A percentile compares a stretch with the other conserved stretches of the same genome.
These are phyloP conservation scores for Entamoeba histolytica DNA, from an alignment of 208 protist species.

Conservation along the genomic window DNA sequence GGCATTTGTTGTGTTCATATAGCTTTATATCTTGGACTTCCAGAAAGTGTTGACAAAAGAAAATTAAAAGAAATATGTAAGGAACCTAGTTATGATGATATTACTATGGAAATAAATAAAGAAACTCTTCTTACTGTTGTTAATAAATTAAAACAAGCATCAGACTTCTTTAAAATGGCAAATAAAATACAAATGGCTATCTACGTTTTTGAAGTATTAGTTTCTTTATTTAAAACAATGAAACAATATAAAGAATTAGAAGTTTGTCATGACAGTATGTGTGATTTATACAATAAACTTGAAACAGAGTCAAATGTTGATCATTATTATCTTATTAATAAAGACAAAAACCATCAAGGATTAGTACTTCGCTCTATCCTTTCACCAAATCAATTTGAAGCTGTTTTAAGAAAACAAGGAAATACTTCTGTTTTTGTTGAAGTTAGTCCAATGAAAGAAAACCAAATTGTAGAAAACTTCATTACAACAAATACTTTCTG, in stretches of 20 bases:
- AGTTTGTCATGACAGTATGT: neutral
- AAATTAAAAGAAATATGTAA: neutral
- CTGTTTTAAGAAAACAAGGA: no score
- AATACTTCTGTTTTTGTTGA: no score
- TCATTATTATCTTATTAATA: neutral
- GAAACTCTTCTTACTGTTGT: neutral
- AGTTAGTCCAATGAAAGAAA: no score
- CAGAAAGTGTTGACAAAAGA: neutral
- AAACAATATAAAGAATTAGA: neutral
- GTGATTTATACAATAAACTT: neutral
- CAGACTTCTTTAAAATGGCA: neutral
- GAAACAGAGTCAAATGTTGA: neutral
- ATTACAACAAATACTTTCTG: no score
- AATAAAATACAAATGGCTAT: neutral
- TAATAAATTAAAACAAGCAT: neutral
- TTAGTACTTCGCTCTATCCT: neutral
- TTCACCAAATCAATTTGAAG: no score
- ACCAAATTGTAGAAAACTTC: no score
- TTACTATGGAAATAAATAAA: neutral
- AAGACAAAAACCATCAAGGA: neutral
- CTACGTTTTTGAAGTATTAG: neutral
- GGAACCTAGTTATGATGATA: neutral
- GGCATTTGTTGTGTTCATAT: neutral
- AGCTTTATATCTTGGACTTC: neutral
- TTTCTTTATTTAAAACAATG: neutral